A percentile compares a stretch with the other conserved stretches of the same genome.
phyloP scores from a whole-genome alignment of 2,329 filamentous ascomycete genomes.

The Cordyceps cicadae region DNA sequence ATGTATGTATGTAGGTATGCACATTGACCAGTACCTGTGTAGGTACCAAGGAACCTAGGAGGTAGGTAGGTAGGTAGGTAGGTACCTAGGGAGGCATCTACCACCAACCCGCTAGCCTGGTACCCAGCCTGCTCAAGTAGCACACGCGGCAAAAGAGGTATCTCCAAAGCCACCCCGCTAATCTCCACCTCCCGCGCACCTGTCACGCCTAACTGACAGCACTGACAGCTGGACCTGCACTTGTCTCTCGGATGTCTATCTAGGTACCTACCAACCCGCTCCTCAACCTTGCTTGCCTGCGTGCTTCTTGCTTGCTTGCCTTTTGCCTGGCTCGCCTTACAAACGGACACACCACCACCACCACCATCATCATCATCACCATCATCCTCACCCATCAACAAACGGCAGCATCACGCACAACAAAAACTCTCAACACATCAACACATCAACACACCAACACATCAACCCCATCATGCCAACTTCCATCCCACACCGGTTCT shows the following conservation, averaged over 20 bases:
- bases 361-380: neutral
- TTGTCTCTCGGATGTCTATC: slow-evolving; percentile 2
- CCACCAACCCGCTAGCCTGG: too few species aligned
- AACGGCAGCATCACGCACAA: neutral
- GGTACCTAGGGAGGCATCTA: too few species aligned
- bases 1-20: too few species aligned
- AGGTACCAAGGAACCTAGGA: too few species aligned
- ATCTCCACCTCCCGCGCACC: neutral
- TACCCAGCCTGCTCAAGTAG: neutral
- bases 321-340: too few species aligned
- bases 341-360: neutral
- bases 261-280: slow-evolving; percentile 1
- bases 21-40: too few species aligned
- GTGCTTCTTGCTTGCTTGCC: too few species aligned
- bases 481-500: slow-evolving; percentile 9
- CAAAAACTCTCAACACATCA: neutral
- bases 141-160: neutral
- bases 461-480: neutral
- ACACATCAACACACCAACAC: neutral
- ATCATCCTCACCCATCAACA: too few species aligned
- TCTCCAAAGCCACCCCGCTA: neutral
- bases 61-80: too few species aligned
- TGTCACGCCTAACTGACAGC: neutral
- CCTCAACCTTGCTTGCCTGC: neutral
- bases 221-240: slow-evolving; percentile 1